A percentile compares a stretch with the other conserved stretches of the same genome.
Conservation (phyloP, 2,329 filamentous ascomycete species). For the Elsinoe necatrix region DNA sequence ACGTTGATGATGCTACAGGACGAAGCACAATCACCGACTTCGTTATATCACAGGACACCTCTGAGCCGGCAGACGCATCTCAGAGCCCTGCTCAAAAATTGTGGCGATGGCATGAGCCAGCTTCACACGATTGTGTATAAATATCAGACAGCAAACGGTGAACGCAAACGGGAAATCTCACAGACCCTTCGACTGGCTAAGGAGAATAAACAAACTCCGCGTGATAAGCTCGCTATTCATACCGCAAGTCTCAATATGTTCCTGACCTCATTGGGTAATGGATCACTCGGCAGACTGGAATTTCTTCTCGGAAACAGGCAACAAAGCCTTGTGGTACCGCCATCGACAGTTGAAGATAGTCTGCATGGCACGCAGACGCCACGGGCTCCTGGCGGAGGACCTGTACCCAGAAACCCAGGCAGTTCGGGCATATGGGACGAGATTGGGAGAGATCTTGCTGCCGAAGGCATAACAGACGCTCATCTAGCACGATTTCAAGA, state of each 20-base stretch:
- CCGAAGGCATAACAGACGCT: not conserved
- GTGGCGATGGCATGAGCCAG: not conserved
- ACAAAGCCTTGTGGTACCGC: not conserved
- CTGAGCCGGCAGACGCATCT: not conserved
- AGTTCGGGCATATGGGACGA: not conserved
- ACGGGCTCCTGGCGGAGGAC: not conserved
- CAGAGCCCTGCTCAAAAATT: not conserved
- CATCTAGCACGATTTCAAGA: not conserved
- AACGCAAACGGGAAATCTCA: not conserved
- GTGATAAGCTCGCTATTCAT: not conserved
- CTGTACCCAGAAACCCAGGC: too few species aligned
- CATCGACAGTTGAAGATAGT: not conserved
- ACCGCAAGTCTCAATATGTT: not conserved
- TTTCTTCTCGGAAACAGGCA: not conserved
- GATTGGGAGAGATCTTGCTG: not conserved
- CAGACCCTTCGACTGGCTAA: not conserved
- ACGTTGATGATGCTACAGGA: not conserved
- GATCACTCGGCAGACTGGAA: not conserved
- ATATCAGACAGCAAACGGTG: not conserved
- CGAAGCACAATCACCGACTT: not conserved
- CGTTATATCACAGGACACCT: not conserved
- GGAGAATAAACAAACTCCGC: not conserved
- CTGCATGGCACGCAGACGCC: not conserved
- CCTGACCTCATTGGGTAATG: not conserved
- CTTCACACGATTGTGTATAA: not conserved